Conservation (phyloP, 1,139 yeast genomes). For the Geotrichum reessii region DNA sequence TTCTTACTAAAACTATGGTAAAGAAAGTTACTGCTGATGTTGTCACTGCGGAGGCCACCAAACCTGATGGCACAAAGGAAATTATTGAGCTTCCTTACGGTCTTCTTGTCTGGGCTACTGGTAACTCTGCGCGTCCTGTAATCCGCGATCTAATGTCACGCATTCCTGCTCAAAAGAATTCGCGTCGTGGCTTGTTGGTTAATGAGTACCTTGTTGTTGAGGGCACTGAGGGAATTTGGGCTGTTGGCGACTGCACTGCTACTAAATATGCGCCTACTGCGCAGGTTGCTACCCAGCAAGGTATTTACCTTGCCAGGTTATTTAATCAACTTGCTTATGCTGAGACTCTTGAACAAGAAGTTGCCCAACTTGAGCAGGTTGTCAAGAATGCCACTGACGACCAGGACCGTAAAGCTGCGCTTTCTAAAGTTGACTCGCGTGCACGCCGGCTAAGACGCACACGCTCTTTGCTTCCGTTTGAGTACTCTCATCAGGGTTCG, state of each 20-base stretch:
- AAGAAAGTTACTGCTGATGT: slow-evolving; percentile 68
- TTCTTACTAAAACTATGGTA: slow-evolving; percentile 80
- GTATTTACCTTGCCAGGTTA: slow-evolving; percentile 67
- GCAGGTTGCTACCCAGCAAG: slow-evolving; percentile 95
- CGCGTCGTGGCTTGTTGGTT: slow-evolving; percentile 83
- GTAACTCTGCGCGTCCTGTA: slow-evolving; percentile 83
- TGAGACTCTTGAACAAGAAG: slow-evolving; percentile 50
- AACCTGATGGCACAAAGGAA: slow-evolving; percentile 56
- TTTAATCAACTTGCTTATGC: slow-evolving; percentile 66
- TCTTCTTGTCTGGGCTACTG: slow-evolving; percentile 93
- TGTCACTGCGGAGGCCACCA: slow-evolving; percentile 67
- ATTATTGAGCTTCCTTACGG: slow-evolving; percentile 77
- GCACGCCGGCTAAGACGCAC: slow-evolving; percentile 45
- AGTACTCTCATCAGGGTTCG: slow-evolving; percentile 58
- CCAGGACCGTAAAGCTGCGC: slow-evolving; percentile 33
- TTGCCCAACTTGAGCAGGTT: slow-evolving; percentile 39
- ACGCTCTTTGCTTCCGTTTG: slow-evolving; percentile 70
- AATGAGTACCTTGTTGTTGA: slow-evolving; percentile 77
- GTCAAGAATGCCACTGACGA: slow-evolving; percentile 35
- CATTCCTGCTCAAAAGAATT: slow-evolving; percentile 76
- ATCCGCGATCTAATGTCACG: slow-evolving; percentile 60
- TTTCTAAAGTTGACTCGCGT: slow-evolving; percentile 37
- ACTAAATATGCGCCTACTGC: slow-evolving; percentile 94
- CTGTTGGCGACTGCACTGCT: slow-evolving; percentile 89
- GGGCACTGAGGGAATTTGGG: slow-evolving; percentile 80